phyloP scores from a whole-genome alignment of 2,329 filamentous ascomycete species.

The Tolypocladium nubicola region DNA sequence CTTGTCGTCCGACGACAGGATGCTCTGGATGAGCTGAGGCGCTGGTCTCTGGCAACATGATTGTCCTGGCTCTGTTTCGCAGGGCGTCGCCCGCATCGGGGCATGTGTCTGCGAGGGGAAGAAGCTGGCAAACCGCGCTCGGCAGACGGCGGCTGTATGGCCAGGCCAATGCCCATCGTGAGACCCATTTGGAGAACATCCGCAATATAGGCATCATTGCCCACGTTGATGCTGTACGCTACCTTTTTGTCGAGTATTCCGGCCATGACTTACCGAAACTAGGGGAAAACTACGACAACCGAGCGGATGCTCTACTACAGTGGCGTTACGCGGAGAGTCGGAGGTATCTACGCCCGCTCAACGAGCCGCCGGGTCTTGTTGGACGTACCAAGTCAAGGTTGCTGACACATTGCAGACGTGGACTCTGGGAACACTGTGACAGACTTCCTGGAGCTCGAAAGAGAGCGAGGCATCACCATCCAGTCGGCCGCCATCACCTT shows the following conservation, averaged over 20 bases:
- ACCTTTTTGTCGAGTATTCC: too few relatives aligned
- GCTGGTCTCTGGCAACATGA: constrained; percentile 4
- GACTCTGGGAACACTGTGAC: constrained; percentile 96
- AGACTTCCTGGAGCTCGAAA: constrained; percentile 88
- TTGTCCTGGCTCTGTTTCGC: constrained; percentile 6
- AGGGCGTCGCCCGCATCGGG: not conserved
- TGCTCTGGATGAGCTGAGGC: not conserved
- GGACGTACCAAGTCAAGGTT: not conserved
- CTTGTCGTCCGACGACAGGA: not conserved
- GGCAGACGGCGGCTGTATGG: not conserved
- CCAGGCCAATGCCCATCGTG: constrained; percentile 9
- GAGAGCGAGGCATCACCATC: constrained; percentile 89
- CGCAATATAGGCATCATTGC: constrained; percentile 98
- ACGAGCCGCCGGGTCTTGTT: not conserved
- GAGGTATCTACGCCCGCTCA: constrained; percentile 37
- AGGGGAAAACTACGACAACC: constrained; percentile 95
- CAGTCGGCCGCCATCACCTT: constrained; percentile 96
- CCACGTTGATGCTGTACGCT: constrained; percentile 77
- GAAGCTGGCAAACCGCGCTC: not conserved
- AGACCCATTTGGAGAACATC: constrained; percentile 39
- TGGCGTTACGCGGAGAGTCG: constrained; percentile 76
- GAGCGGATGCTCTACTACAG: constrained; percentile 99
- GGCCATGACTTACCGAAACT: constrained; percentile 3
- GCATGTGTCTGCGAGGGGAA: not conserved
- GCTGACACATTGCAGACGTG: constrained; percentile 48